Conservation (phyloP, 2,329 filamentous ascomycete genomes). For the Aspergillus texensis region DNA sequence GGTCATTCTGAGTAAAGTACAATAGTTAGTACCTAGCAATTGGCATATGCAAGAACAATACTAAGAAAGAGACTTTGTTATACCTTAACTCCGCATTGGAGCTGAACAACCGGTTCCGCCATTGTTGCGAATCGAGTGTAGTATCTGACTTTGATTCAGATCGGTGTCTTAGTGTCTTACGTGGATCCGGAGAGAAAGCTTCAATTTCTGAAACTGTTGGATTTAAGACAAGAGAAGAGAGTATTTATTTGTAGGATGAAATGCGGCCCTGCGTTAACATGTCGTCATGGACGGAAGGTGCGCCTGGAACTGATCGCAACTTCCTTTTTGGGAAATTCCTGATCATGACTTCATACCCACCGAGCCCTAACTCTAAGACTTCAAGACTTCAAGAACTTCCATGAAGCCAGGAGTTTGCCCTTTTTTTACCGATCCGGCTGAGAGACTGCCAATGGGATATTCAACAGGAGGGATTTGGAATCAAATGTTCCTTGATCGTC, state of each 20-base stretch:
- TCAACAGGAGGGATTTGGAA: neutral
- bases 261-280: neutral
- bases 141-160: neutral
- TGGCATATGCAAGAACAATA: neutral
- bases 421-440: neutral
- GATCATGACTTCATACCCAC: slow-evolving; percentile 11
- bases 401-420: no score
- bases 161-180: neutral
- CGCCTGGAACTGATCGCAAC: neutral
- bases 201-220: neutral
- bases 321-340: neutral
- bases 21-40: neutral
- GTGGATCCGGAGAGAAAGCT: neutral
- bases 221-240: neutral
- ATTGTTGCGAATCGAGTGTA: slow-evolving; percentile 32
- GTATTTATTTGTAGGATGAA: neutral
- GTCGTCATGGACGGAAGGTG: slow-evolving; percentile 17
- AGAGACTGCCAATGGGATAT: neutral
- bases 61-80: neutral
- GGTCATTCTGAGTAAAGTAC: slow-evolving; percentile 55
- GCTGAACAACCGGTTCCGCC: slow-evolving; percentile 55
- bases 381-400: neutral
- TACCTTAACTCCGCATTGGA: slow-evolving; percentile 58
- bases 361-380: neutral
- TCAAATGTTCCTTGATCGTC: slow-evolving; percentile 7